phyloP scores from a whole-genome alignment of 768 basidiomycete genomes.

The Saitozyma sp. region DNA sequence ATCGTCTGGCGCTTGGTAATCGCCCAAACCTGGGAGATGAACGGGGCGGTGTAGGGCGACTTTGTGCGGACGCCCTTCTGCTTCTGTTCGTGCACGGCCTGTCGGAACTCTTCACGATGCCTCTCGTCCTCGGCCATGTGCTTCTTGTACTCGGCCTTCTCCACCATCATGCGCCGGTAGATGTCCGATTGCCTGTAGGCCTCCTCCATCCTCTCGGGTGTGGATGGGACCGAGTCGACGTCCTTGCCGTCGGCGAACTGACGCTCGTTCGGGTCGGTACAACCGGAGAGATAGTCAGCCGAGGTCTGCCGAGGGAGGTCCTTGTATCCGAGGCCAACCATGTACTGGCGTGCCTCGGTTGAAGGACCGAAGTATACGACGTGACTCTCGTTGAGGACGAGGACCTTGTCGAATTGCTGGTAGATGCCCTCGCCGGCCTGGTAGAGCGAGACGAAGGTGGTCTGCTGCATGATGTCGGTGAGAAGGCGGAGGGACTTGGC shows the following conservation, averaged over 20 bases:
- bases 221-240: constrained; percentile 63
- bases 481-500: constrained; percentile 73
- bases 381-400: constrained; percentile 70
- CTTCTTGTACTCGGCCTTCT: constrained; percentile 65
- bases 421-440: constrained; percentile 70
- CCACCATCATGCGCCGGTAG: constrained; percentile 55
- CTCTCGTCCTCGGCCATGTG: constrained; percentile 59
- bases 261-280: constrained; percentile 56
- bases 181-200: constrained; percentile 62
- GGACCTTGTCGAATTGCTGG: constrained; percentile 75
- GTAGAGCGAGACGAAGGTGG: constrained; percentile 77
- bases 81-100: constrained; percentile 75
- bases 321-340: constrained; percentile 69
- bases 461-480: constrained; percentile 62
- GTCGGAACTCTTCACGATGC: constrained; percentile 70
- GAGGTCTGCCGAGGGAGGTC: constrained; percentile 78
- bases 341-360: constrained; percentile 66
- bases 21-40: constrained; percentile 69
- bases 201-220: constrained; percentile 67
- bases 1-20: constrained; percentile 73
- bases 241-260: constrained; percentile 72
- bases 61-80: not conserved
- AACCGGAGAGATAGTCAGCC: constrained; percentile 74
- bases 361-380: constrained; percentile 76
- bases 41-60: constrained; percentile 54